Evolutionary conservation across 768 basidiomycete species (phyloP).

Genomic region (Boletellus sp.): DNA sequence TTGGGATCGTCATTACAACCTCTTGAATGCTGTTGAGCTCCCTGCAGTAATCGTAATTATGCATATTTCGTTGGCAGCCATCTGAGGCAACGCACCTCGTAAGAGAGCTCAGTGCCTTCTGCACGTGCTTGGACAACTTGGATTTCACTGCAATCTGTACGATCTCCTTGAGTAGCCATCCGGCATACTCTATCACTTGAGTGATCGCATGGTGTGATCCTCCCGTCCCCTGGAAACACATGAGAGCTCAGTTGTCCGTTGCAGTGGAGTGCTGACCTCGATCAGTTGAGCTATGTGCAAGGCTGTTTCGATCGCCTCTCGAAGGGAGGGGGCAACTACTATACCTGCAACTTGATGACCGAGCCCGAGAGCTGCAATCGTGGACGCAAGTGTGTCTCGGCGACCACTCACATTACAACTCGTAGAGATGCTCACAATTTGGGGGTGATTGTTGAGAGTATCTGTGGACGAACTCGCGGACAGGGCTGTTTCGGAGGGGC

Average conservation of each 20-base stretch:
- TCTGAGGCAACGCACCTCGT: not conserved
- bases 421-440: too few species aligned
- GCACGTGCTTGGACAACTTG: not conserved
- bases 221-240: not conserved
- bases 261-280: not conserved
- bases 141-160: not conserved
- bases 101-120: not conserved
- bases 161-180: conserved; percentile 9
- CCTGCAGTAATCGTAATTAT: not conserved
- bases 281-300: conserved; percentile 7
- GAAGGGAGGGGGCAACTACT: too few species aligned
- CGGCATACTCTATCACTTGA: conserved; percentile 10
- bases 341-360: too few species aligned
- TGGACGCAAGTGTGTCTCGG: too few species aligned
- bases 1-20: conserved; percentile 3
- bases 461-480: too few species aligned
- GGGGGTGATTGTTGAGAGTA: too few species aligned
- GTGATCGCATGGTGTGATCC: conserved; percentile 11
- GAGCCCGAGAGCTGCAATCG: too few species aligned
- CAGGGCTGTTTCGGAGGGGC: too few species aligned
- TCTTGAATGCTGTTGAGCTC: conserved; percentile 2
- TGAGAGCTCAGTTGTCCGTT: not conserved
- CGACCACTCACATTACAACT: too few species aligned
- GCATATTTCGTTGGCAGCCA: too few species aligned
- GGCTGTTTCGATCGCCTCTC: conserved; percentile 4